A percentile compares a stretch with the other conserved stretches of the same genome.
Evolutionary conservation across 177 flowering plant species (phyloP).

Genomic region (Telopea speciosissima): DNA sequence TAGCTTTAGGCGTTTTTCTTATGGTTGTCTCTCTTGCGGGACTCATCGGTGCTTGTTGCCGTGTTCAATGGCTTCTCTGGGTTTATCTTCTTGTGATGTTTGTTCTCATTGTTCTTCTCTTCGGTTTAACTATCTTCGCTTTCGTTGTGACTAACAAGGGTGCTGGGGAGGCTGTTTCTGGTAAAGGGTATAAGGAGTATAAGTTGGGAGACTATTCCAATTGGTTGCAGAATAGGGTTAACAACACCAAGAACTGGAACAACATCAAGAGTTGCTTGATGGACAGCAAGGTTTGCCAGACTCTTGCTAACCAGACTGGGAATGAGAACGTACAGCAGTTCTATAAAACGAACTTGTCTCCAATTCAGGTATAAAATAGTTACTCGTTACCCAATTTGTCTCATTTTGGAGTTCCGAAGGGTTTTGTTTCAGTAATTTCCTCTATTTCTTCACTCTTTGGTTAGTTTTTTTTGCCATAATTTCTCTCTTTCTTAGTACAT

Average conservation of each 20-base stretch:
- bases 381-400: background rate
- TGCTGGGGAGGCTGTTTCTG: conserved; percentile 34
- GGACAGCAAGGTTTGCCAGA: conserved; percentile 36
- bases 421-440: background rate
- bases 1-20: conserved; percentile 56
- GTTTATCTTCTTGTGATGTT: conserved; percentile 73
- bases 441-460: background rate
- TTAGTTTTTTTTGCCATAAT: background rate
- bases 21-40: conserved; percentile 63
- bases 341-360: conserved; percentile 27
- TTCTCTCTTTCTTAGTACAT: too few relatives aligned
- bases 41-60: conserved; percentile 60
- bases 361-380: conserved; percentile 39
- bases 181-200: conserved; percentile 65
- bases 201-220: conserved; percentile 64
- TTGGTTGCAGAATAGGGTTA: conserved; percentile 72
- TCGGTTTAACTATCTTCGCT: conserved; percentile 61
- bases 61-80: conserved; percentile 65
- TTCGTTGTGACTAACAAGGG: conserved; percentile 68
- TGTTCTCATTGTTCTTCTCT: conserved; percentile 41
- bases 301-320: conserved; percentile 1
- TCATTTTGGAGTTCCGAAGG: background rate
- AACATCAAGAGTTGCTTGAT: conserved; percentile 56
- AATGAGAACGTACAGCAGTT: conserved; percentile 13
- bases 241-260: conserved; percentile 43